Percentiles rank a stretch among this genome's conserved stretches.
Evolutionary conservation across 306 rosid species (phyloP).

Genomic region (Casuarina equisetifolia): DNA sequence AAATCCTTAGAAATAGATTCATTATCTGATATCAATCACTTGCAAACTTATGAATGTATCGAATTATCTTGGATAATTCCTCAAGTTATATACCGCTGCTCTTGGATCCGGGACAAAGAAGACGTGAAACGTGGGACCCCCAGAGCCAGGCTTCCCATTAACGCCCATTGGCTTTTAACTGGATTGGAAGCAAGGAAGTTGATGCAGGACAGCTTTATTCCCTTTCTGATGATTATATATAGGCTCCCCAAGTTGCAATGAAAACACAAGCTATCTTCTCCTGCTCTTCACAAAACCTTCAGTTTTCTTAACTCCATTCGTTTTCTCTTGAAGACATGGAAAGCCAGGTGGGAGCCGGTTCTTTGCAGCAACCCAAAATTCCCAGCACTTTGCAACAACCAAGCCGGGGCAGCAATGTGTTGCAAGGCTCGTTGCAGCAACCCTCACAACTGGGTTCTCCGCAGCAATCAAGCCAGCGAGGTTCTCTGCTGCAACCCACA

Average conservation of each 20-base stretch:
- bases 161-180: slow-evolving; percentile 25
- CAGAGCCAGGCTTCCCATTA: slow-evolving; percentile 24
- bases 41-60: too few relatives aligned
- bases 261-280: slow-evolving; percentile 18
- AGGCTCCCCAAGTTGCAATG: slow-evolving; percentile 15
- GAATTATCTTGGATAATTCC: too few relatives aligned
- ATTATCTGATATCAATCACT: too few relatives aligned
- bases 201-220: slow-evolving; percentile 48
- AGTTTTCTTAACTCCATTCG: slow-evolving; percentile 11
- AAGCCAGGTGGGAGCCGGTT: slow-evolving; percentile 28
- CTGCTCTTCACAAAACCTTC: slow-evolving; percentile 6
- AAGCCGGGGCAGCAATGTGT: not conserved
- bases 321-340: slow-evolving; percentile 27
- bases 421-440: not conserved
- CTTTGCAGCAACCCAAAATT: slow-evolving; percentile 33
- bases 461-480: not conserved
- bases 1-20: too few relatives aligned
- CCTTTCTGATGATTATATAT: slow-evolving; percentile 35
- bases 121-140: slow-evolving; percentile 23
- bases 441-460: not conserved
- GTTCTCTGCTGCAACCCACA: not conserved
- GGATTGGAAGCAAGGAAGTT: slow-evolving; percentile 52
- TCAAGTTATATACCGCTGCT: too few relatives aligned
- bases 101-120: slow-evolving; percentile 7
- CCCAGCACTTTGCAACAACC: slow-evolving; percentile 2